Evolutionary conservation across 2,329 filamentous ascomycete genomes (phyloP).

Genomic region (Saccharata proteae): DNA sequence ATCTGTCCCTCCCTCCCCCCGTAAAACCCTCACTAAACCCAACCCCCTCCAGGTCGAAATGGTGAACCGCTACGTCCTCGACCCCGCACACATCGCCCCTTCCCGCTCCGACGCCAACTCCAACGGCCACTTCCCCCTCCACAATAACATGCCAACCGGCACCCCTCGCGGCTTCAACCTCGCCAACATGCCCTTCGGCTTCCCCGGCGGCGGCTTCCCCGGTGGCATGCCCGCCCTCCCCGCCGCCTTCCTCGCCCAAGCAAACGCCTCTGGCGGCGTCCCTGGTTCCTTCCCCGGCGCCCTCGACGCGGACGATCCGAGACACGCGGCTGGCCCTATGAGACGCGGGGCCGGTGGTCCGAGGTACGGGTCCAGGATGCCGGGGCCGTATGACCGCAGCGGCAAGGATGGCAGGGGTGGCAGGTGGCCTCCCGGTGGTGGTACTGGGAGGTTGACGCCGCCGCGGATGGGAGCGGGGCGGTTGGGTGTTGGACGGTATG

Average conservation of each 20-base stretch:
- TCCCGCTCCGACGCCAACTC: conserved; percentile 88
- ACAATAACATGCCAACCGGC: conserved; percentile 63
- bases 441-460: conserved; percentile 35
- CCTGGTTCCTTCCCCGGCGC: conserved; percentile 13
- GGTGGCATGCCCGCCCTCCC: conserved; percentile 20
- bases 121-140: conserved; percentile 85
- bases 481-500: conserved; percentile 47
- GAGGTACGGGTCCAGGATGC: conserved; percentile 24
- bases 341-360: conserved; percentile 21
- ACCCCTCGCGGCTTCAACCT: conserved; percentile 90
- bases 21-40: too few relatives aligned
- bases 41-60: conserved; percentile 57
- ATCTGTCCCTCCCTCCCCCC: too few relatives aligned
- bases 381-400: conserved; percentile 29
- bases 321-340: conserved; percentile 31
- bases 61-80: conserved; percentile 87
- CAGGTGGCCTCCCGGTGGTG: conserved; percentile 33
- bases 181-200: conserved; percentile 53
- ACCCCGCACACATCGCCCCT: conserved; percentile 88
- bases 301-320: conserved; percentile 22
- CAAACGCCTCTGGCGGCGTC: conserved; percentile 49
- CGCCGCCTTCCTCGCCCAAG: conserved; percentile 40
- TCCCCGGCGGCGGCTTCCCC: conserved; percentile 37
- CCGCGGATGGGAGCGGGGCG: conserved; percentile 36
- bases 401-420: conserved; percentile 32